These are phyloP conservation scores for Penicillium ochrochloron DNA, from an alignment of 495 filamentous ascomycete species.

Conservation along the genomic window DNA sequence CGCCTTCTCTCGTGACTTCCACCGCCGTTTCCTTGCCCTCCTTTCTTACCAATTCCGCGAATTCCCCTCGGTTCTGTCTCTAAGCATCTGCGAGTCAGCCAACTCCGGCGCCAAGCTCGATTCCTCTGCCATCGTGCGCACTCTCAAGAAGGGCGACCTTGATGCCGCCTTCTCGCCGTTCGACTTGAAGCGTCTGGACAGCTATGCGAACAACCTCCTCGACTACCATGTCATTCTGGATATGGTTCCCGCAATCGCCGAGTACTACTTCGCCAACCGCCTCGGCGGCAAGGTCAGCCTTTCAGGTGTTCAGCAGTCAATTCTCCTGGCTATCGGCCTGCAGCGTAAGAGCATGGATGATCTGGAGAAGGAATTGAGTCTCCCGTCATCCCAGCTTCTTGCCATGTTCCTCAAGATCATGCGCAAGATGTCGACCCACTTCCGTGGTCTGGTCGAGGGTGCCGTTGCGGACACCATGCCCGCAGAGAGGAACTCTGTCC, in stretches of 20 bases:
- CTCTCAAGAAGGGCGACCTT: constrained; percentile 71
- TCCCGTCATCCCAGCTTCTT: constrained; percentile 78
- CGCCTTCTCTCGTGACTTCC: constrained; percentile 91
- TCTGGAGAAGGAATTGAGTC: constrained; percentile 76
- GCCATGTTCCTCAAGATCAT: constrained; percentile 98
- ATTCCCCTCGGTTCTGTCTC: constrained; percentile 79
- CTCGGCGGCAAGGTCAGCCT: constrained; percentile 68
- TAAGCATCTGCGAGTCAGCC: constrained; percentile 88
- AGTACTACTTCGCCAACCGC: constrained; percentile 80
- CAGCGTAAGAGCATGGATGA: constrained; percentile 85
- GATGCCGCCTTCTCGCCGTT: constrained; percentile 82
- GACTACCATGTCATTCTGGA: constrained; percentile 98
- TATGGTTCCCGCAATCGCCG: constrained; percentile 79
- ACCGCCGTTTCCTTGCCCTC: constrained; percentile 83
- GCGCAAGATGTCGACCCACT: constrained; percentile 78
- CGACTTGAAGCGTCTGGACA: constrained; percentile 91
- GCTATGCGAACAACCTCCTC: constrained; percentile 93
- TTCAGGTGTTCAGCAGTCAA: constrained; percentile 77
- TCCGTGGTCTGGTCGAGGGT: constrained; percentile 73
- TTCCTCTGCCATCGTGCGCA: constrained; percentile 48
- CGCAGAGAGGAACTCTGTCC: constrained; percentile 50
- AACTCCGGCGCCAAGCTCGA: constrained; percentile 69
- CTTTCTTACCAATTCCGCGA: constrained; percentile 90
- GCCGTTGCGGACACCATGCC: constrained; percentile 76
- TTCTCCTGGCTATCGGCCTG: constrained; percentile 85